phyloP scores from a whole-genome alignment of 352 stramenopile species.

The Phytopythium ostracodes region DNA sequence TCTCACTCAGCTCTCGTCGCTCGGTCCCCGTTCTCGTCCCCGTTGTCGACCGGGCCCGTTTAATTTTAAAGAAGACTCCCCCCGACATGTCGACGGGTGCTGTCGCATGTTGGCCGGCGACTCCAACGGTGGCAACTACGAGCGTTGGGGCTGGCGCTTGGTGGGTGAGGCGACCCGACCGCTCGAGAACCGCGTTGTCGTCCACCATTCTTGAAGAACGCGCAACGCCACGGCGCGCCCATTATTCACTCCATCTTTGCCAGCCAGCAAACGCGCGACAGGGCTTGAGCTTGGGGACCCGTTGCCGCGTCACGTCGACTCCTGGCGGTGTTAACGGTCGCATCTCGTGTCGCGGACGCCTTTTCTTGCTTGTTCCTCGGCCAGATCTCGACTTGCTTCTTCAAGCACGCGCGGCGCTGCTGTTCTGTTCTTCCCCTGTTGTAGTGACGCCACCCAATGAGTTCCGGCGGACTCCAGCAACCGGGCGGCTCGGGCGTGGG shows the following conservation, averaged over 20 bases:
- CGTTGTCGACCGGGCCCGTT: no score
- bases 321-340: neutral
- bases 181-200: neutral
- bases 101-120: neutral
- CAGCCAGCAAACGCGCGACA: neutral
- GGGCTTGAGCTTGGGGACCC: neutral
- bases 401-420: neutral
- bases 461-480: neutral
- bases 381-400: neutral
- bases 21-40: no score
- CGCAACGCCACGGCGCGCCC: neutral
- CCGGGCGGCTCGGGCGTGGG: neutral
- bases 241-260: neutral
- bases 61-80: neutral
- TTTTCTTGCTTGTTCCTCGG: neutral
- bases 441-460: neutral
- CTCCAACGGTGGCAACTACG: slow-evolving; percentile 1
- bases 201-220: neutral
- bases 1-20: neutral
- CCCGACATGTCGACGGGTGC: neutral
- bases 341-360: neutral
- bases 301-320: no score
- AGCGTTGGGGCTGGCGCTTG: no score
- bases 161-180: neutral
- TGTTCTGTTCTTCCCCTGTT: neutral